Percentiles rank a stretch among this genome's conserved stretches.
Evolutionary conservation across 208 protist genomes (phyloP).

Genomic region (Balamuthia mandrillaris): DNA sequence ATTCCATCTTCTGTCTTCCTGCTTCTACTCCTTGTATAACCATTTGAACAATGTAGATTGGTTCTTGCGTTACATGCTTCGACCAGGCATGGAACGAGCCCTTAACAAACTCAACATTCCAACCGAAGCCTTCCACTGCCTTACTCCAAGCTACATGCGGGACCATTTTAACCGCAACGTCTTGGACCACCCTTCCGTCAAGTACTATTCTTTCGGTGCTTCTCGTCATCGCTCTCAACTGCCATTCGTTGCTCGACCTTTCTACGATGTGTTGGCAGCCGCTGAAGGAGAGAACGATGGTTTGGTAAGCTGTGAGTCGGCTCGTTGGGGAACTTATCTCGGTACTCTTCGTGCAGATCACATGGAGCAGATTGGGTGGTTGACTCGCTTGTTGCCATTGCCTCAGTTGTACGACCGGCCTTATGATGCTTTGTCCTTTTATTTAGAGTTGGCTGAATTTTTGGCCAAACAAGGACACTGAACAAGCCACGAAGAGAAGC

Average conservation of each 20-base stretch:
- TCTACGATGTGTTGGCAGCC: not conserved
- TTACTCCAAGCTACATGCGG: not conserved
- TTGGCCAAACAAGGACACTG: slow-evolving; percentile 10
- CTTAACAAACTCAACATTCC: not conserved
- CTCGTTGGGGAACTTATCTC: not conserved
- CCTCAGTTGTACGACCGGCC: too few relatives aligned
- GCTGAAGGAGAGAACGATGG: slow-evolving; percentile 23
- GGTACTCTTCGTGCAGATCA: not conserved
- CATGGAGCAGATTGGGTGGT: too few relatives aligned
- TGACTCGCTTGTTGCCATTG: too few relatives aligned
- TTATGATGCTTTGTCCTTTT: slow-evolving; percentile 14
- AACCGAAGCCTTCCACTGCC: not conserved
- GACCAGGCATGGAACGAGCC: too few relatives aligned
- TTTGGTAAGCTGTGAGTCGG: not conserved
- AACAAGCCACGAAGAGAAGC: too few relatives aligned
- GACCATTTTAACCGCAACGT: slow-evolving; percentile 27
- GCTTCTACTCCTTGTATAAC: too few relatives aligned
- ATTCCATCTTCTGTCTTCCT: too few relatives aligned
- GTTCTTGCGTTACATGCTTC: too few relatives aligned
- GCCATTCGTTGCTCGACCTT: not conserved
- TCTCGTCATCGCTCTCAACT: not conserved
- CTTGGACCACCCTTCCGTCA: slow-evolving; percentile 1
- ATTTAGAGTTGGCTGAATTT: not conserved
- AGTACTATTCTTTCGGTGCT: slow-evolving; percentile 38
- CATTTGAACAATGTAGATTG: too few relatives aligned